Evolutionary conservation across 2,329 filamentous ascomycete genomes (phyloP), one percentile per base, ranked within the genome.

Genomic region (Aspergillus sp.): DNA sequence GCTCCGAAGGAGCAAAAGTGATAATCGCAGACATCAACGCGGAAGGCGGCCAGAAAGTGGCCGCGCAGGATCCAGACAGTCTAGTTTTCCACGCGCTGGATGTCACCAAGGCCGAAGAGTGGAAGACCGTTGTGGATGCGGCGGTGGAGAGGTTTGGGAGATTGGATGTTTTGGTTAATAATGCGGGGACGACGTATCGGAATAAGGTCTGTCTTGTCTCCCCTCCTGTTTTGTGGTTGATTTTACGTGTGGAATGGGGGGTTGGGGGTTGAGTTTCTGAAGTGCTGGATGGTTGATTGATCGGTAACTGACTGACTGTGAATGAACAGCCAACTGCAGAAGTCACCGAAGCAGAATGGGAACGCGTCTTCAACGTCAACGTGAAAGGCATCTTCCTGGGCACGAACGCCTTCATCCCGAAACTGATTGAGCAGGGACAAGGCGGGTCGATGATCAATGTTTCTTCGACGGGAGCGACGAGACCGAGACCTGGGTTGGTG

Each of bases 131-230:
- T 7, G 61, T 73, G n/a, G 68, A 73, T 3, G 18, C 70, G 29
- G 66, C 70, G 0, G 65, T 79, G 26, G 54, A 67, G 4, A 69
- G 68, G 47, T 70, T 71, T 32, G 73, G 73, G 1, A 64, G 69
- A 22, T 62, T 82, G 54, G 77, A 81, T 67, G 70, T 79, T 16
- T 63, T 82, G 52, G 73, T 82, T 47, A 82, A 82, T 59, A 82
- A 82, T 69, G 79, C 80, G 7, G 80, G 80, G 12, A 77, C 71
- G 16, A 70, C 69, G 16, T 77, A 75, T 68, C 68, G 68, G 55
- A 78, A 78, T 62, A 78, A 78, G 72, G 24, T 24, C 24, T 24
- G 24, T 24, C 24, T 24, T 5, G 4, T 24, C 4, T 24, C 5
- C 24, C 24, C 24, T 24, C 24, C 24, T 4, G 24, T 5, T 24